These are phyloP conservation scores for Amylostereum areolatum DNA, from an alignment of 1,284 basidiomycete genomes.

Conservation along the genomic window DNA sequence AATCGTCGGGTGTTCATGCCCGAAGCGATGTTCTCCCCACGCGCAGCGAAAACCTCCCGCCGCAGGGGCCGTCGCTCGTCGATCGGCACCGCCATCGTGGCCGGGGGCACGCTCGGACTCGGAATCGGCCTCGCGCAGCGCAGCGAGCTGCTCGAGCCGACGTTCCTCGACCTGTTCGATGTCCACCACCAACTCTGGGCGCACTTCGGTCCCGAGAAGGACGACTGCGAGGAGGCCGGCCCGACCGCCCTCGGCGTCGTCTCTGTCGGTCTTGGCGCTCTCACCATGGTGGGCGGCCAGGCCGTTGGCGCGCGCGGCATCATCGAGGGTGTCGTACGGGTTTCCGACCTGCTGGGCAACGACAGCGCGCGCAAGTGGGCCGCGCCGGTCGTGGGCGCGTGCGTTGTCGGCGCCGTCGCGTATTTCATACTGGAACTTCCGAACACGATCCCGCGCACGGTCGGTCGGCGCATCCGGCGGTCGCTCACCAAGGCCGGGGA, in stretches of 20 bases:
- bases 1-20: conserved; percentile 86
- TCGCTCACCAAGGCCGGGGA: conserved; percentile 42
- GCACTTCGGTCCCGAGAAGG: conserved; percentile 49
- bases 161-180: conserved; percentile 85
- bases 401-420: conserved; percentile 69
- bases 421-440: conserved; percentile 91
- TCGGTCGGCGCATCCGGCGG: conserved; percentile 73
- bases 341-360: conserved; percentile 79
- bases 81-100: conserved; percentile 51
- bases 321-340: conserved; percentile 69
- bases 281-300: conserved; percentile 84
- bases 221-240: conserved; percentile 39
- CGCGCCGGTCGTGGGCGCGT: conserved; percentile 76
- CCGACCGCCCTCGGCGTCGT: conserved; percentile 68
- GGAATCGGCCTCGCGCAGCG: conserved; percentile 72
- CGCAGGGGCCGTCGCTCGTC: conserved; percentile 38
- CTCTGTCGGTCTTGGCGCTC: conserved; percentile 77
- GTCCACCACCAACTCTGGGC: conserved; percentile 73
- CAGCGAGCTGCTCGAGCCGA: conserved; percentile 65
- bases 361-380: conserved; percentile 84
- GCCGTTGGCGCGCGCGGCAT: conserved; percentile 73
- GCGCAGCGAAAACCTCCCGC: conserved; percentile 39
- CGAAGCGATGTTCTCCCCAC: conserved; percentile 87
- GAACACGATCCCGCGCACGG: conserved; percentile 84
- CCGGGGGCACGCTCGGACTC: conserved; percentile 66